Base-by-base conservation (phyloP, 495 filamentous ascomycete genomes). In the Penicillium robsamsonii region DNA sequence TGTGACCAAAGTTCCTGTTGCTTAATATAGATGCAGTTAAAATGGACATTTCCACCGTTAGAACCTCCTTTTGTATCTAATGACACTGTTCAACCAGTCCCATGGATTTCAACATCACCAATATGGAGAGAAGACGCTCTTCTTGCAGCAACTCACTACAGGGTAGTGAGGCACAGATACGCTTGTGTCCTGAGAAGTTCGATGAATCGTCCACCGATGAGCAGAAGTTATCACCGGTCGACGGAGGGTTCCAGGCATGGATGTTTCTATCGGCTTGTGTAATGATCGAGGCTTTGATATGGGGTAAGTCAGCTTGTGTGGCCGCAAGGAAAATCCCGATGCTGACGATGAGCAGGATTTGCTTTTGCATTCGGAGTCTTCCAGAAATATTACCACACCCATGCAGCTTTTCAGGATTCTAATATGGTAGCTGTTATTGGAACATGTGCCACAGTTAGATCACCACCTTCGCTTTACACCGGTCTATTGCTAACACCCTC, bases 381-480 rank as follows among this genome's bases (percentile, higher is more conserved):
- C 31, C 55, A 70, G 6, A 81, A 68, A n/a, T 68, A 68, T 48
- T 68, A 68, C 18, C 55, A 55, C 2, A 38, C 55, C n/a, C 55
- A 54, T 44, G 63, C 61, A 20, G 17, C 41, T 4, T 56, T 68
- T 8, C 33, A 65, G 78, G 46, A 13, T 56, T 77, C 45, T 75
- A 64, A 15, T 77, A 65, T 37, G 59, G 63, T 68, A 29, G 73
- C 65, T 0, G 77, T 82, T 8, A 74, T 76, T 6, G 84, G 69
- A 3, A 77, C 71, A 56, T 85, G 82, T 56, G 84, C 72, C 10
- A 71, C 71, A 17, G 73, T 75, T 55, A 65, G 46, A 60, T 6
- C 20, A 53, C 12, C 42, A 40, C 22, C 12, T 29, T 25, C 2
- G 1, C 24, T 38, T 22, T n/a, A 15, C 22, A 11, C 3, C 12